Evolutionary conservation across 2,329 filamentous ascomycete species (phyloP).

Genomic region (Colletotrichum sp.): DNA sequence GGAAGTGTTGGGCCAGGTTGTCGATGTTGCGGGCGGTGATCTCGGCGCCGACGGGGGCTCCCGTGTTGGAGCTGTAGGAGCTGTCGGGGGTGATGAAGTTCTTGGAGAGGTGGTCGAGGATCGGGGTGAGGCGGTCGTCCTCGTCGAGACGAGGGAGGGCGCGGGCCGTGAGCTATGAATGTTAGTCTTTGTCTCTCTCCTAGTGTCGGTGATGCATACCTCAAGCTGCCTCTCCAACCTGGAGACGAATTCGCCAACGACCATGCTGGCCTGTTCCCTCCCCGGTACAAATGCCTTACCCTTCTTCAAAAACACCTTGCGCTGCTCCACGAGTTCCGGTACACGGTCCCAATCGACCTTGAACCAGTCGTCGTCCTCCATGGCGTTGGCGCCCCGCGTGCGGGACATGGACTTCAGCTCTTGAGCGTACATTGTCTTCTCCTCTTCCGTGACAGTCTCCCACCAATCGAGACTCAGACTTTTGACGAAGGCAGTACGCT

Average conservation of each 20-base stretch:
- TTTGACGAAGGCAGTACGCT: slow-evolving; percentile 78
- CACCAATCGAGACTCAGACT: slow-evolving; percentile 87
- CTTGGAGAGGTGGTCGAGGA: slow-evolving; percentile 81
- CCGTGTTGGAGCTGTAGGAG: slow-evolving; percentile 69
- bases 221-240: slow-evolving; percentile 83
- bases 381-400: slow-evolving; percentile 42
- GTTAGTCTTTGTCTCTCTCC: background rate
- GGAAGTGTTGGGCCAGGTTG: slow-evolving; percentile 79
- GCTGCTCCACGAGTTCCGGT: slow-evolving; percentile 83
- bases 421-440: slow-evolving; percentile 68
- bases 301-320: slow-evolving; percentile 75
- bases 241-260: slow-evolving; percentile 83
- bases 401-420: slow-evolving; percentile 61
- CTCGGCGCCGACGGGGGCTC: slow-evolving; percentile 70
- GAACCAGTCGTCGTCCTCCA: slow-evolving; percentile 88
- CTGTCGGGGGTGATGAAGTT: slow-evolving; percentile 94
- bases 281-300: slow-evolving; percentile 93
- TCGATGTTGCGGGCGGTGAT: slow-evolving; percentile 84
- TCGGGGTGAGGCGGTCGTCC: slow-evolving; percentile 82
- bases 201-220: background rate
- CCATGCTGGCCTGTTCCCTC: slow-evolving; percentile 86
- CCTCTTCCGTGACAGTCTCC: slow-evolving; percentile 80
- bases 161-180: slow-evolving; percentile 77
- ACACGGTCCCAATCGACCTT: slow-evolving; percentile 97
- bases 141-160: slow-evolving; percentile 92